Conservation (phyloP, 805 yeast species). For the Wickerhamomyces rabaulensis region DNA sequence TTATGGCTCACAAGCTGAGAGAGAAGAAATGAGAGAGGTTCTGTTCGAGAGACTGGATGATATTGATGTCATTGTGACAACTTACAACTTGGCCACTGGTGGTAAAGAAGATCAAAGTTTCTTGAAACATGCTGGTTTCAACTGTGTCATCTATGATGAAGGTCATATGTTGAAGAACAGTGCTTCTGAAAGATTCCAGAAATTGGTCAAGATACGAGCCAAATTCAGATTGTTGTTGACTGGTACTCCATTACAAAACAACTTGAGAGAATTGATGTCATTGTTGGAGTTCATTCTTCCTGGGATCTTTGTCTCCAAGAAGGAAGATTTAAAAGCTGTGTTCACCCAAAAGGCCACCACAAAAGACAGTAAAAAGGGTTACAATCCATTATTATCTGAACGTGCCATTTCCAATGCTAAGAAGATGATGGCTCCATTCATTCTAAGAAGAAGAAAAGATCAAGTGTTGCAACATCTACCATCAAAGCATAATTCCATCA, state of each 20-base stretch:
- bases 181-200: slow-evolving; percentile 76
- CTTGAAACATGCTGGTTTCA: slow-evolving; percentile 67
- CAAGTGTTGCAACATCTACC: slow-evolving; percentile 92
- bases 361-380: slow-evolving; percentile 40
- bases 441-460: slow-evolving; percentile 82
- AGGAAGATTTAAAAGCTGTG: slow-evolving; percentile 73
- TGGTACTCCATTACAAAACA: slow-evolving; percentile 96
- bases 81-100: slow-evolving; percentile 89
- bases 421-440: slow-evolving; percentile 98
- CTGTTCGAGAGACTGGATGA: slow-evolving; percentile 45
- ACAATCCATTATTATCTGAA: slow-evolving; percentile 78
- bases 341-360: slow-evolving; percentile 87
- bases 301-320: slow-evolving; percentile 67
- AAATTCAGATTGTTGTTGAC: slow-evolving; percentile 83
- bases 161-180: slow-evolving; percentile 97
- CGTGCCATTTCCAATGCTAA: slow-evolving; percentile 92
- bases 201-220: slow-evolving; percentile 79
- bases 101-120: slow-evolving; percentile 77
- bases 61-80: slow-evolving; percentile 89
- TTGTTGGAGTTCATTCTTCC: slow-evolving; percentile 90
- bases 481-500: slow-evolving; percentile 57
- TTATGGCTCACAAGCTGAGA: slow-evolving; percentile 81
- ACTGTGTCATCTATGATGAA: slow-evolving; percentile 91
- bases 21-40: slow-evolving; percentile 77
- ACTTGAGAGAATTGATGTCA: slow-evolving; percentile 84